phyloP scores from a whole-genome alignment of 345 rosid species.

The Dipteronia sinensis region DNA sequence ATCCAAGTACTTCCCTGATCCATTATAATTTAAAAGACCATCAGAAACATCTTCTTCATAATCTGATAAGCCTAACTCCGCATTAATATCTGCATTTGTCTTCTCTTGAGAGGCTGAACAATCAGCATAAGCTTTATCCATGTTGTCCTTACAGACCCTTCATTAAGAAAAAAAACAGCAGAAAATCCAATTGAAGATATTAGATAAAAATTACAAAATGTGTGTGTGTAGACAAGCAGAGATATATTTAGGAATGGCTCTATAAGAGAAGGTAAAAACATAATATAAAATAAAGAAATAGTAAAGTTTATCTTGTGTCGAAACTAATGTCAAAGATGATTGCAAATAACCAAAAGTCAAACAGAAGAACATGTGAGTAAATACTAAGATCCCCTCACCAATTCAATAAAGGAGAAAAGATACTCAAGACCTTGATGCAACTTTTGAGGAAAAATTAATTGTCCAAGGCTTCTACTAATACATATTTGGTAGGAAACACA shows the following conservation, averaged over 20 bases:
- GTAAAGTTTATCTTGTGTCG: background rate
- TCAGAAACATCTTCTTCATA: conserved; percentile 81
- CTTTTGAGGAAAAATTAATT: background rate
- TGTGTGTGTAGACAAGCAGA: background rate
- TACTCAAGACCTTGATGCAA: background rate
- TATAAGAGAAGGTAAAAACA: conserved; percentile 4
- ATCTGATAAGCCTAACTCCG: conserved; percentile 87
- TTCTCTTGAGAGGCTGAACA: conserved; percentile 90
- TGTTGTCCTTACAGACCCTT: conserved; percentile 88
- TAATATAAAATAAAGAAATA: conserved; percentile 1
- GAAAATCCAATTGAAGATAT: background rate
- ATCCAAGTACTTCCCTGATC: conserved; percentile 53
- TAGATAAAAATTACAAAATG: background rate
- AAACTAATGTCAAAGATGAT: background rate
- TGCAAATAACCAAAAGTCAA: background rate
- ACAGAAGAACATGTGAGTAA: background rate
- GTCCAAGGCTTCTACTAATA: background rate
- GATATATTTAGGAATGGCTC: background rate
- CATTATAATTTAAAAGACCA: conserved; percentile 47
- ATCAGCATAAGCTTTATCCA: conserved; percentile 65
- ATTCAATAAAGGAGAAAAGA: background rate
- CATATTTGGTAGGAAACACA: background rate
- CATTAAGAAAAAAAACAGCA: conserved; percentile 3
- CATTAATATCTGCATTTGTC: conserved; percentile 89
- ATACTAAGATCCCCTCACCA: background rate